Evolutionary conservation across 2,329 filamentous ascomycete genomes (phyloP), one percentile per base, ranked within the genome.

Genomic region (Chrysosporium keratinophilum): DNA sequence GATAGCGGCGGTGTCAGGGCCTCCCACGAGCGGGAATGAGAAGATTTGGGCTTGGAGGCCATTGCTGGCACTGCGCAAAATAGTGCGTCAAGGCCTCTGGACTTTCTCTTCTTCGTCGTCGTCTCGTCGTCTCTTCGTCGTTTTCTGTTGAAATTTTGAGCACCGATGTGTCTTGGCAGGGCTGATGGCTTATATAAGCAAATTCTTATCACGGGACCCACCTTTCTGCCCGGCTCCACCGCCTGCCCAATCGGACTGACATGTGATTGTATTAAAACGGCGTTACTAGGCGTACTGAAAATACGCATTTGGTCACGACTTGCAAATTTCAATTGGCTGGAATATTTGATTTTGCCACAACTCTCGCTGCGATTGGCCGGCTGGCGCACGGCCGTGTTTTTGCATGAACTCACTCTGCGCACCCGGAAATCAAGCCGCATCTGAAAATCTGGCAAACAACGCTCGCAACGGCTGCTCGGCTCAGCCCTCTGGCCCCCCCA

Each of bases 1-100:
- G 85, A 86, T 33, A 89, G 72, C 5, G 83, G 73, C 14, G 86
- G 85, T 1, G 79, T 84, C 52, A 89, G 74, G 12, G 79, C 80
- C 62, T 84, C 80, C 82, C 86, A 91, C 28, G 79, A 74, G 60
- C 81, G 72, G 41, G 76, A 72, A 34, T 74, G 67, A 3, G 64
- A 60, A 41, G 67, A 60, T 74, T 65, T 73, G 73, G 69, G 74
- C 76, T 68, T 68, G 1, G 65, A 61, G 35, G 67, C 63, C 65
- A 70, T 69, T 11, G 40, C 15, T 1, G n/a, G 31, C 17, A 20
- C n/a, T 17, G 23, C 3, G 15, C 5, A 15, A 7, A 31, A 14
- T 23, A 9, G 4, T 12, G 23, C 10, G 10, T 3, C 35, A 12
- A 10, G 5, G 9, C 41, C 41, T 10, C 19, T 9, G 12, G 14